Base-by-base conservation (phyloP, 1,284 basidiomycete genomes). In the Melampsora larici-populina region DNA sequence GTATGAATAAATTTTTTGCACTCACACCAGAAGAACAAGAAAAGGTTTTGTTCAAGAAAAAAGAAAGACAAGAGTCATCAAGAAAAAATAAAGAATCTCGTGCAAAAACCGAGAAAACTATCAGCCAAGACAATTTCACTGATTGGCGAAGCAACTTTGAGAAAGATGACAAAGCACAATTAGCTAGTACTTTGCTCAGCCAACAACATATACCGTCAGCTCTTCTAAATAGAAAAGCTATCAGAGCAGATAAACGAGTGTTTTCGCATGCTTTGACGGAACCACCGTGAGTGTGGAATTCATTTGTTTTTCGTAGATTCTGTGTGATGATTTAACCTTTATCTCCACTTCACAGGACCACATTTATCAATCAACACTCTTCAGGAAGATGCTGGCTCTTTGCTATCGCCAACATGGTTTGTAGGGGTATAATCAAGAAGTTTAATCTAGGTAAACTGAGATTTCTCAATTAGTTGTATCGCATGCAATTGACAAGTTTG, bases 311-410 rank as follows among this genome's bases (percentile, higher is more conserved):
- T 40, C 2, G 7, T 40, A 40, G 36, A 40, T 11, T 11, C 7
- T 40, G 36, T 40, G 36, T 8, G 7, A 40, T 40, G 36, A 40
- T 40, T 11, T 40, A 11, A 40, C 36, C 31, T 24, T 66, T 9
- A 8, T n/a, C 18, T 40, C n/a, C 8, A 2, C 26, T 7, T n/a
- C 17, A 26, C 31, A 88, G 92, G 3, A 88, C 87, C 7, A 92
- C 93, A 0, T 87, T 96, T 77, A 94, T 92, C 46, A 90, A 93
- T 85, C 95, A 97, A 87, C 91, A 89, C 85, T 89, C 86, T 80
- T 91, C 89, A 55, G 94, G 94, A 0, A 87, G 94, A 60, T 97
- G 94, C 86, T 97, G 94, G 94, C 87, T 96, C 18, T 96, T 96
- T 83, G 92, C 93, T 1, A 91, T 92, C 3, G 93, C 91, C 82